Conservation (phyloP, 768 basidiomycete species). For the Calocybe gangraenosa region DNA sequence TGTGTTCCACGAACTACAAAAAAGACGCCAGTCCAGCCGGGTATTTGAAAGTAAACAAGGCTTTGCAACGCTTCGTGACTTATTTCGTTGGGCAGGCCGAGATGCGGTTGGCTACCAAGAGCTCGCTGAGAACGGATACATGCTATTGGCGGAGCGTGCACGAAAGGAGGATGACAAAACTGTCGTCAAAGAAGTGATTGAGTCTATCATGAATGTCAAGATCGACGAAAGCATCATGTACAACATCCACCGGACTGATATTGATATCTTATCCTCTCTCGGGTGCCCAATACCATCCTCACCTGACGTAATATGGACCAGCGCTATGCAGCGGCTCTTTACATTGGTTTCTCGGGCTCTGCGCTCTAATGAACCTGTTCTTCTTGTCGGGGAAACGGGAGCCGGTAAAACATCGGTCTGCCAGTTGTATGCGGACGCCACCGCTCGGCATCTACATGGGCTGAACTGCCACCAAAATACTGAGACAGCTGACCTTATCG, state of each 20-base stretch:
- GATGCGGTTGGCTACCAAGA: conserved; percentile 89
- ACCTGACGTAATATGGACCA: conserved; percentile 81
- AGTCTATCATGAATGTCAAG: conserved; percentile 80
- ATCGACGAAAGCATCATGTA: conserved; percentile 77
- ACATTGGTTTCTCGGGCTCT: conserved; percentile 81
- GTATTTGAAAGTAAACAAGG: conserved; percentile 98
- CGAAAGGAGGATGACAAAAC: conserved; percentile 80
- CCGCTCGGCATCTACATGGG: conserved; percentile 55
- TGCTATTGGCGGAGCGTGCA: conserved; percentile 92
- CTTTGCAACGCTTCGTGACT: conserved; percentile 93
- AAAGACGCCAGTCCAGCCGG: conserved; percentile 82
- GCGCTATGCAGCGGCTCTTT: conserved; percentile 88
- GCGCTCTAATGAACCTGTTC: conserved; percentile 87
- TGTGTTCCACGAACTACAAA: conserved; percentile 92
- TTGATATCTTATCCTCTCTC: conserved; percentile 43
- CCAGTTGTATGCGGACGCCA: conserved; percentile 75
- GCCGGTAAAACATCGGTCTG: conserved; percentile 98
- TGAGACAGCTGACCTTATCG: conserved; percentile 95
- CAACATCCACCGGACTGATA: conserved; percentile 37
- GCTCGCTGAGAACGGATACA: conserved; percentile 93
- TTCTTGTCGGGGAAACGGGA: conserved; percentile 96
- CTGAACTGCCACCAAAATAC: conserved; percentile 98
- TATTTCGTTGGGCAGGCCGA: conserved; percentile 95
- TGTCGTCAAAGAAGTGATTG: conserved; percentile 91
- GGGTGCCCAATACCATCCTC: conserved; percentile 50